These are phyloP conservation scores for Graphium sp. DNA, from an alignment of 2,329 filamentous ascomycete species.

Conservation along the genomic window DNA sequence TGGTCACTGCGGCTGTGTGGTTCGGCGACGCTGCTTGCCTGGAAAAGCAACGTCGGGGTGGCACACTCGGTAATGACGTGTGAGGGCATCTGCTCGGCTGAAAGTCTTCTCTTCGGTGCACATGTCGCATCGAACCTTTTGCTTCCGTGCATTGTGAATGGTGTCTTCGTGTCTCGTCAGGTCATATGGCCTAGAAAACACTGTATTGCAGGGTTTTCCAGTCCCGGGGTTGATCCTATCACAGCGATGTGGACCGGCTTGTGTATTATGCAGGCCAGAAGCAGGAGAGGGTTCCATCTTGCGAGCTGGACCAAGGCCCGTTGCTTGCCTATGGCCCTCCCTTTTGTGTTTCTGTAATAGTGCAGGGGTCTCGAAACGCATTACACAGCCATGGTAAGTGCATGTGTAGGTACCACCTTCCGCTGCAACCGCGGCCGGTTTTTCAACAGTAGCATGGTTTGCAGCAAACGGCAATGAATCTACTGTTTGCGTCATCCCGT, in stretches of 20 bases:
- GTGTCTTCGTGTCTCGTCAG: conserved; percentile 93
- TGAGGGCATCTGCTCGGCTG: conserved; percentile 85
- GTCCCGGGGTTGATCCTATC: conserved; percentile 89
- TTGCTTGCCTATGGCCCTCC: conserved; percentile 73
- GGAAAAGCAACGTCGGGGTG: conserved; percentile 77
- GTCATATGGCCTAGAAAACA: conserved; percentile 93
- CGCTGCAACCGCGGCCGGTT: too few relatives aligned
- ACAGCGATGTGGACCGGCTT: conserved; percentile 86
- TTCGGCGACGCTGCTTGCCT: conserved; percentile 36
- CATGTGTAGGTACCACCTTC: conserved; percentile 89
- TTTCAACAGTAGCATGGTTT: too few relatives aligned
- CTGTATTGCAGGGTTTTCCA: conserved; percentile 82
- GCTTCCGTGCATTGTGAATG: conserved; percentile 87
- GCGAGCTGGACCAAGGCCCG: conserved; percentile 23
- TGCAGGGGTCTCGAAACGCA: conserved; percentile 74
- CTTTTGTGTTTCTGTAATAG: conserved; percentile 91
- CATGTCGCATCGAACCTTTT: conserved; percentile 82
- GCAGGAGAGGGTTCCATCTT: too few relatives aligned
- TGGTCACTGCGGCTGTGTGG: too few relatives aligned
- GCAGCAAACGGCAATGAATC: too few relatives aligned
- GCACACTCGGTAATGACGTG: conserved; percentile 84
- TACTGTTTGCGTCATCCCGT: too few relatives aligned
- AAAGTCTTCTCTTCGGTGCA: conserved; percentile 97
- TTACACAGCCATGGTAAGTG: conserved; percentile 79
- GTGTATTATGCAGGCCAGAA: conserved; percentile 77